Base-by-base conservation (phyloP, 306 rosid species). In the Inga laurina region DNA sequence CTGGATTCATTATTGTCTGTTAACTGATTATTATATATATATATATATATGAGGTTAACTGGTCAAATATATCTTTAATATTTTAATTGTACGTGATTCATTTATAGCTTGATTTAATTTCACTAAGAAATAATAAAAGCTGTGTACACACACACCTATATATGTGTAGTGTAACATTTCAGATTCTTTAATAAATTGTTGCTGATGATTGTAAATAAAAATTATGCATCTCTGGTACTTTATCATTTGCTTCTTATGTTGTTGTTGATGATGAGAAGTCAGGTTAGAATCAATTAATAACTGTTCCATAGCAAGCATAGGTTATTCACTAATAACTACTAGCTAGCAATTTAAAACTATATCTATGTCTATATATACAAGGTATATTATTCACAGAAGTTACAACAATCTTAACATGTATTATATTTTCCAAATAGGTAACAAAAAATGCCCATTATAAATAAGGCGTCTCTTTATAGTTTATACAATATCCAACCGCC, bases 101-200 rank as follows among this genome's bases (percentile, higher is more conserved):
- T 73, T 73, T 10, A 81, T 81, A 46, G 74, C 74, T 73, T 81
- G 10, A 81, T 81, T 81, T 35, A 45, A 73, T 61, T 81, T 9
- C 43, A 68, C 30, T 14, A 51, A 35, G 37, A 41, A 7, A 16
- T 32, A 27, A 34, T 68, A 30, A 68, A 68, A 22, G 18, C 18
- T 65, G 41, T 65, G 71, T 65, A 14, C 39, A 65, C 71, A 32
- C 5, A 65, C 21, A 65, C 7, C 2, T 2, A 32, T 8, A 32
- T 5, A 4, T 10, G 3, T 12, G 5, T 5, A 22, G 45, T 37
- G 41, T 37, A 37, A 6, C 52, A 37, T 21, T 49, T 49, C 22
- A 14, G 32, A 79, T 69, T 79, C 59, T 70, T 43, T 54, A 21
- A 39, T 79, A 15, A 35, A 24, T 45, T 22, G 12, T 52, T 69